Conservation (phyloP, 306 rosid genomes). For the Vigna radiata region DNA sequence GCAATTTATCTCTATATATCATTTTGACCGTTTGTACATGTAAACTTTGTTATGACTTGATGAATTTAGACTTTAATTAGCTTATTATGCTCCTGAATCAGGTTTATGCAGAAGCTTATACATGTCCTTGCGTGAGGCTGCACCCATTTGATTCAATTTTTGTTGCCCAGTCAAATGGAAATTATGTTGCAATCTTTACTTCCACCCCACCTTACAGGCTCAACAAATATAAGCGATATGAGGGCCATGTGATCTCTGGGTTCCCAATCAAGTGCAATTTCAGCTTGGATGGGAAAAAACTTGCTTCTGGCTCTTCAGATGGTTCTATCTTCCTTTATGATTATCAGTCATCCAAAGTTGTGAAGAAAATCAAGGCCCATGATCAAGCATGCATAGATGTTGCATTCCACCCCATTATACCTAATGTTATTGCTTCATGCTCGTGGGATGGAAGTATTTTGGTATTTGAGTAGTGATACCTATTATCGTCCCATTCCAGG, state of each 20-base stretch:
- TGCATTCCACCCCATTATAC: conserved; percentile 75
- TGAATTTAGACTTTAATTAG: conserved; percentile 33
- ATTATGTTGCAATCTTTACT: conserved; percentile 79
- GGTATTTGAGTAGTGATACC: conserved; percentile 59
- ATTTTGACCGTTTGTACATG: background rate
- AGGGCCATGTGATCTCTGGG: conserved; percentile 80
- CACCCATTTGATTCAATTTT: conserved; percentile 80
- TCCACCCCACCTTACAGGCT: conserved; percentile 80
- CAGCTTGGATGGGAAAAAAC: conserved; percentile 76
- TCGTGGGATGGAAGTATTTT: conserved; percentile 85
- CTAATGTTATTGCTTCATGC: conserved; percentile 80
- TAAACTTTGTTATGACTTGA: conserved; percentile 14
- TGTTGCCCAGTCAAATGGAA: conserved; percentile 90
- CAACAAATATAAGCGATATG: conserved; percentile 84
- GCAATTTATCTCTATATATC: background rate
- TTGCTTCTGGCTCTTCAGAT: conserved; percentile 90
- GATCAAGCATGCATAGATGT: conserved; percentile 77
- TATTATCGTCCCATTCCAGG: conserved; percentile 22
- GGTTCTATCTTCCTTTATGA: conserved; percentile 78
- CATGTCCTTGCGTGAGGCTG: conserved; percentile 80
- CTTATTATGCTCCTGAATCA: conserved; percentile 51
- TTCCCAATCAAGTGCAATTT: conserved; percentile 86
- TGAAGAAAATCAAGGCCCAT: conserved; percentile 73
- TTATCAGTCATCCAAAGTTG: conserved; percentile 69
- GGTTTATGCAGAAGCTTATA: conserved; percentile 94